Percentiles rank a stretch among this genome's conserved stretches.
Conservation (phyloP, 495 filamentous ascomycete species). For the Penicillium robsamsonii region DNA sequence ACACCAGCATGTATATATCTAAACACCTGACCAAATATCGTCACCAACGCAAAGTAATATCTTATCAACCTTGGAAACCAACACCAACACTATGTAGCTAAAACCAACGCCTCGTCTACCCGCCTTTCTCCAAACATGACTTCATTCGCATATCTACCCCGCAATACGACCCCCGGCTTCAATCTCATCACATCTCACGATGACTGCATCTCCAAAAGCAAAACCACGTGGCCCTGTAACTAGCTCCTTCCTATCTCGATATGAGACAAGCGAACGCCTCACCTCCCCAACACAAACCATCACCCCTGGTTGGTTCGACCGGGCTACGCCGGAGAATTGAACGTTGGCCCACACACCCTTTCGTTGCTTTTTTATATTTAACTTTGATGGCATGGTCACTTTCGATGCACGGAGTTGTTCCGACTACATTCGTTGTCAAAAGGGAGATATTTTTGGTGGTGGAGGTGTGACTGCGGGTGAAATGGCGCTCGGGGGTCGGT, state of each 20-base stretch:
- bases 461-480: background rate
- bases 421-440: background rate
- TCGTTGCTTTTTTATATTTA: background rate
- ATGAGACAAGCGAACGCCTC: background rate
- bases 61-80: background rate
- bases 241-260: background rate
- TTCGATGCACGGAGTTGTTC: background rate
- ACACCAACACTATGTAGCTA: background rate
- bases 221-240: background rate
- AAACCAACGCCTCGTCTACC: background rate
- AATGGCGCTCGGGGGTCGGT: background rate
- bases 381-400: background rate
- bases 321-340: background rate
- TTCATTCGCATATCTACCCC: slow-evolving; percentile 7
- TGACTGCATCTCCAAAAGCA: background rate
- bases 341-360: background rate
- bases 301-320: background rate
- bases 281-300: background rate
- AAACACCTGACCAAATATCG: background rate
- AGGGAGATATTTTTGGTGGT: background rate
- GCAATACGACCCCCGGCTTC: background rate
- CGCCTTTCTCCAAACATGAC: background rate
- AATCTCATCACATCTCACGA: background rate
- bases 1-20: background rate
- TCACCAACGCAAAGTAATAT: background rate